phyloP scores from a whole-genome alignment of 2,329 filamentous ascomycete genomes.

The Ophiosphaerella herpotricha region DNA sequence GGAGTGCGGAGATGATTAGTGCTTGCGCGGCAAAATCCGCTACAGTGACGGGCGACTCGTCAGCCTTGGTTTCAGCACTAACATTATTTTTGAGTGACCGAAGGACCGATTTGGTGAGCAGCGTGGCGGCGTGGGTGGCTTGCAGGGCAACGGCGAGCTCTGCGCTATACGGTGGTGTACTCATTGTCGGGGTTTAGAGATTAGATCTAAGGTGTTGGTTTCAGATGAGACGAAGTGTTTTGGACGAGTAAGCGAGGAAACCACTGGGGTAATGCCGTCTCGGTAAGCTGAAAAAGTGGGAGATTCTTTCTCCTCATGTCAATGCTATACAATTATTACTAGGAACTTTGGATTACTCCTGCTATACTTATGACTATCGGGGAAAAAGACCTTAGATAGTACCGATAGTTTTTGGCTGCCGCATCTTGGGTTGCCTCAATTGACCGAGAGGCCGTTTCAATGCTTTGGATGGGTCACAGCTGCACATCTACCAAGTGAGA shows the following conservation, averaged over 20 bases:
- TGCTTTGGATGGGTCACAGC: not conserved
- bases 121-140: conserved; percentile 60
- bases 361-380: too few relatives aligned
- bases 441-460: not conserved
- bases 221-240: conserved; percentile 14
- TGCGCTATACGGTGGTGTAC: conserved; percentile 20
- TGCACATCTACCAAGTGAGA: not conserved
- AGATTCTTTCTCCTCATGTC: too few relatives aligned
- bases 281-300: not conserved
- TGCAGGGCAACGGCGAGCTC: conserved; percentile 40
- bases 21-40: conserved; percentile 69
- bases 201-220: conserved; percentile 14
- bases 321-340: too few relatives aligned
- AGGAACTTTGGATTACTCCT: too few relatives aligned
- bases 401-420: too few relatives aligned
- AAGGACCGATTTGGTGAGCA: conserved; percentile 62
- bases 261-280: conserved; percentile 1
- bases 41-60: conserved; percentile 65
- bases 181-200: conserved; percentile 10
- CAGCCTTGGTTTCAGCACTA: conserved; percentile 60
- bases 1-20: conserved; percentile 62
- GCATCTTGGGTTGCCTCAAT: too few relatives aligned
- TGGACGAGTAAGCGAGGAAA: conserved; percentile 19
- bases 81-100: conserved; percentile 52
- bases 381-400: too few relatives aligned